Evolutionary conservation across 139 green algal species (phyloP), one percentile per base, ranked within the genome.

Genomic region (Chlorella sp.): DNA sequence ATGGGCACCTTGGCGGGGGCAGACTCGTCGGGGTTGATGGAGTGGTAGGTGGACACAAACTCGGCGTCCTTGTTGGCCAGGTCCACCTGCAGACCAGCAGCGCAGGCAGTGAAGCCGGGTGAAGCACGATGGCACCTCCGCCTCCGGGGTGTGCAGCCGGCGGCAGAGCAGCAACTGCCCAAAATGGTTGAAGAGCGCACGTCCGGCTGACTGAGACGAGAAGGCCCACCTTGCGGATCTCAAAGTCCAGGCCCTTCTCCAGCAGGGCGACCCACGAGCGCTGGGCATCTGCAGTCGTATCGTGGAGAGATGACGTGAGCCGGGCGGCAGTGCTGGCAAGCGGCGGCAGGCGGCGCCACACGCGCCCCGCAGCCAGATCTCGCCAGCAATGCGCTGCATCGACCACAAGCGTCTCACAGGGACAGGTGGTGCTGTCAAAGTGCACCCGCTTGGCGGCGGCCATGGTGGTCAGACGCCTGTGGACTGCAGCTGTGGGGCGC

Each of bases 251-350:
- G 36, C 46, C 65, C 74, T 87, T 87, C 48, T 87, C 83, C 2
- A 87, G n/a, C 28, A 87, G 64, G n/a, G 83, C 48, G 0, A 87
- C 67, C 83, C 83, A 83, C 28, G 30, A 46, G 56, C 81, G 81
- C 72, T 86, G 81, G 1, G 81, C 81, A 22, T 86, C 77, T 83
- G 77, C 60, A 60, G 44, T 3, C 1, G 72, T 60, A 28, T 6
- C 2, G 43, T 11, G 34, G 1, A 40, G 7, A 24, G 19, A 13
- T 30, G 44, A 20, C 9, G 43, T 48, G 43, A 24, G 26, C 46
- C n/a, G 48, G 32, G 38, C n/a, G 36, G 26, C 32, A 13, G 40
- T 2, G 56, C 8, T 32, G 26, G 60, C 28, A 24, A 60, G 1
- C 38, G 60, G 51, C 36, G 75, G 20, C 22, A 34, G 75, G 30